phyloP scores from a whole-genome alignment of 1,139 yeast species.

The Lodderomyces elongisporus region DNA sequence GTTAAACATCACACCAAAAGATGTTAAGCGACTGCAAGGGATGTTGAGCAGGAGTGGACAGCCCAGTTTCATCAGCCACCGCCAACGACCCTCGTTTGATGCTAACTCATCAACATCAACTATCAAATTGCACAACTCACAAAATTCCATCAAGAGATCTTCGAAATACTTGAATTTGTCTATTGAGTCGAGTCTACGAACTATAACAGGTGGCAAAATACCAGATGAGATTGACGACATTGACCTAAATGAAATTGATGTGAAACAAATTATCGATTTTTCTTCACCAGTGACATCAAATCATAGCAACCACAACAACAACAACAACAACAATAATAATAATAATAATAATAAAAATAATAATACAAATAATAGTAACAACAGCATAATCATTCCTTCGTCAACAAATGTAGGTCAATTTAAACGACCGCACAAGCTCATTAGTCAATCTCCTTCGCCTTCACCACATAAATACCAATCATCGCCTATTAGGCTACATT shows the following conservation, averaged over 20 bases:
- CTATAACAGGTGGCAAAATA: conserved; percentile 9
- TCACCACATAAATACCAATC: conserved; percentile 23
- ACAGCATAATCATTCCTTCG: conserved; percentile 14
- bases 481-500: no score
- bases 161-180: conserved; percentile 45
- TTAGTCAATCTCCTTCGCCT: conserved; percentile 45
- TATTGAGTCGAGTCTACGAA: conserved; percentile 25
- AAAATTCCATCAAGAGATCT: conserved; percentile 38
- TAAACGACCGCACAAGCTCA: conserved; percentile 44
- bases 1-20: neutral
- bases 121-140: conserved; percentile 8
- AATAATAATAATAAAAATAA: conserved; percentile 14
- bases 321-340: conserved; percentile 2
- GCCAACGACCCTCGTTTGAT: conserved; percentile 8
- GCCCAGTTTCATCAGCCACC: conserved; percentile 11
- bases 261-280: conserved; percentile 13
- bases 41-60: neutral
- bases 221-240: conserved; percentile 20
- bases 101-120: conserved; percentile 9
- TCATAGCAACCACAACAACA: no score
- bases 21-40: neutral
- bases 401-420: conserved; percentile 24
- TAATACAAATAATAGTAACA: conserved; percentile 25
- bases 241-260: conserved; percentile 26
- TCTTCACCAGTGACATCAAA: conserved; percentile 7